Conservation (phyloP, 768 basidiomycete genomes). For the Russula brevipes region DNA sequence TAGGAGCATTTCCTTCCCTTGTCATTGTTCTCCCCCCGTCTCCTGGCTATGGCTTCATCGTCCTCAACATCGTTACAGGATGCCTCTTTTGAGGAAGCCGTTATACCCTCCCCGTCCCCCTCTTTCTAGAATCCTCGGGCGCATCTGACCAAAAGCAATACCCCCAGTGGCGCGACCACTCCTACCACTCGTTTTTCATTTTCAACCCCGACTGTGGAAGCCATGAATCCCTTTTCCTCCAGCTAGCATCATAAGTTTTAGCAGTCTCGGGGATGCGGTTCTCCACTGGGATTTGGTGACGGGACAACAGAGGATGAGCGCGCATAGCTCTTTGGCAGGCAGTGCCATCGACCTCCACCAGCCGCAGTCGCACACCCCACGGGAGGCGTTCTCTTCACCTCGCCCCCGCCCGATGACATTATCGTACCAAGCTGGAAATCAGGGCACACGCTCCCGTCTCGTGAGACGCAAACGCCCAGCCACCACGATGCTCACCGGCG, state of each 20-base stretch:
- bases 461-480: conserved; percentile 27
- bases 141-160: conserved; percentile 16
- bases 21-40: background rate
- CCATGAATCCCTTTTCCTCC: conserved; percentile 49
- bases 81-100: background rate
- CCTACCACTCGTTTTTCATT: conserved; percentile 30
- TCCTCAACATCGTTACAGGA: background rate
- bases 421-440: conserved; percentile 40
- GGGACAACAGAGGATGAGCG: conserved; percentile 33
- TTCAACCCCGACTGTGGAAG: conserved; percentile 23
- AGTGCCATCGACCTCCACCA: conserved; percentile 44
- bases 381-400: conserved; percentile 57
- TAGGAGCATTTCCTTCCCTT: background rate
- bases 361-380: conserved; percentile 33
- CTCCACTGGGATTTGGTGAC: conserved; percentile 36
- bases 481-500: conserved; percentile 33
- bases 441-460: conserved; percentile 22
- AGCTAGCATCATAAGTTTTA: conserved; percentile 43
- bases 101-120: conserved; percentile 20
- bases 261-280: conserved; percentile 31
- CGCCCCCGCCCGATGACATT: conserved; percentile 53
- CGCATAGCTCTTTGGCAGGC: conserved; percentile 36
- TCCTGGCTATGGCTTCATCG: conserved; percentile 8
- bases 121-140: conserved; percentile 7
- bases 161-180: conserved; percentile 27